Base-by-base conservation (phyloP, 2,329 filamentous ascomycete species). In the Thyridium curvatum region DNA sequence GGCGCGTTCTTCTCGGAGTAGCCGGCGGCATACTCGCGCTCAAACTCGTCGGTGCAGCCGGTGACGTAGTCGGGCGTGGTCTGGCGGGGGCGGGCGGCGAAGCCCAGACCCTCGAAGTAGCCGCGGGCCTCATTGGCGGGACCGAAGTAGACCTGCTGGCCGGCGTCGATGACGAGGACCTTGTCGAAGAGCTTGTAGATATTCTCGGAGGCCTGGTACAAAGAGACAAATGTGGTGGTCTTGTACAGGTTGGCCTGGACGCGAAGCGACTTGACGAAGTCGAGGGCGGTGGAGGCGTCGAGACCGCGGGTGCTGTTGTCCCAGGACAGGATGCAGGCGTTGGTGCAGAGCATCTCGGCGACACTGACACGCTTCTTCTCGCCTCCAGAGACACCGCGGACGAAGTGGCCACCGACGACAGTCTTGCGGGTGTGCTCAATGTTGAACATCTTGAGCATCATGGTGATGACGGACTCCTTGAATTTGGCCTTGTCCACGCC, bases 361-460 rank as follows among this genome's bases (percentile, higher is more conserved):
- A 91, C 90, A n/a, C 81, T 84, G 5, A 89, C 85, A 47, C 84
- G 79, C 64, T 87, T 87, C 38, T 83, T 69, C 60, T 90, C 85
- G 41, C 82, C 85, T 46, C 84, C 87, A 37, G 79, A 86, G 21
- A 26, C 73, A 57, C 88, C 89, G 37, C 86, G 81, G 15, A 93
- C 74, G 46, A 91, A 88, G 1, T 79, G 76, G 46, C 93, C 84
- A 8, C 90, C 90, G 18, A 95, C 87, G 21, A 91, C 79, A 0
- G 90, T 96, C 55, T 89, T 77, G 37, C 79, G 75, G 0, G 88
- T 94, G 59, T 95, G 88, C 58, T 90, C 84, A 39, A 95, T 94
- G 55, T 91, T 93, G 70, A 95, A 94, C 85, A 94, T 93, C 54
- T 86, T 87, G 37, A 95, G 69, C 42, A 95, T 70, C 52, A 83